phyloP scores from a whole-genome alignment of 2,329 filamentous ascomycete genomes.

The Paecilomyces niveus region DNA sequence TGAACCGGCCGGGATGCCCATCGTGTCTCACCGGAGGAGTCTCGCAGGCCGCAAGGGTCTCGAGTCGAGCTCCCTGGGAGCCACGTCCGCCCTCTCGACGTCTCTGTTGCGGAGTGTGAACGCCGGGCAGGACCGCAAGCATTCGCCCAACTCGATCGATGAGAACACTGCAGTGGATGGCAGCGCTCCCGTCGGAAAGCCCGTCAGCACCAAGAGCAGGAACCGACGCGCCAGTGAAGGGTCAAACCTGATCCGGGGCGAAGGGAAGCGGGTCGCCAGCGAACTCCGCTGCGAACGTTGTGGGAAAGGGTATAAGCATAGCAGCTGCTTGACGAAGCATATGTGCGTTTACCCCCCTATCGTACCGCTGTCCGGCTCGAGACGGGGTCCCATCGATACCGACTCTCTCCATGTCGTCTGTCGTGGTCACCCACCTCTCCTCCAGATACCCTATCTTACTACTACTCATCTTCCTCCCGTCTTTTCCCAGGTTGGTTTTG shows the following conservation, averaged over 20 bases:
- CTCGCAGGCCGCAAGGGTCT: constrained; percentile 43
- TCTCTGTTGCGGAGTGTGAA: constrained; percentile 36
- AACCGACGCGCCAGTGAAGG: constrained; percentile 73
- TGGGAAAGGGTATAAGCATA: constrained; percentile 99
- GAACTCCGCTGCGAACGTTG: constrained; percentile 96
- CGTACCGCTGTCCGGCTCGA: constrained; percentile 36
- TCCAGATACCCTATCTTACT: constrained; percentile 14
- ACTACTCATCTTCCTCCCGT: constrained; percentile 8
- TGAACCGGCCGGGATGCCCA: constrained; percentile 54
- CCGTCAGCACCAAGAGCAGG: constrained; percentile 46
- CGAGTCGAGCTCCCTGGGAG: constrained; percentile 54
- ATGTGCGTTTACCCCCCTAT: constrained; percentile 74
- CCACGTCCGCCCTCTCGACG: constrained; percentile 32
- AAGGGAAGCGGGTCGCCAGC: constrained; percentile 68
- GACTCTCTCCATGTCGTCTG: constrained; percentile 30
- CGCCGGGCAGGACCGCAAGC: constrained; percentile 32
- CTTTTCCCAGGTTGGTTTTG: constrained; percentile 23
- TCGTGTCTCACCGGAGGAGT: constrained; percentile 50
- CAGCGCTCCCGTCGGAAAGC: constrained; percentile 41
- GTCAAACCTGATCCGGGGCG: constrained; percentile 71
- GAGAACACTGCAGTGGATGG: constrained; percentile 35
- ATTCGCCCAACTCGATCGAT: constrained; percentile 26
- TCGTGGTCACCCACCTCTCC: constrained; percentile 27
- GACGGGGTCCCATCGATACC: constrained; percentile 26
- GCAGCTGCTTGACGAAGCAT: constrained; percentile 99